phyloP scores from a whole-genome alignment of 73 alveolate genomes.

The Tetrahymena elliotti region DNA sequence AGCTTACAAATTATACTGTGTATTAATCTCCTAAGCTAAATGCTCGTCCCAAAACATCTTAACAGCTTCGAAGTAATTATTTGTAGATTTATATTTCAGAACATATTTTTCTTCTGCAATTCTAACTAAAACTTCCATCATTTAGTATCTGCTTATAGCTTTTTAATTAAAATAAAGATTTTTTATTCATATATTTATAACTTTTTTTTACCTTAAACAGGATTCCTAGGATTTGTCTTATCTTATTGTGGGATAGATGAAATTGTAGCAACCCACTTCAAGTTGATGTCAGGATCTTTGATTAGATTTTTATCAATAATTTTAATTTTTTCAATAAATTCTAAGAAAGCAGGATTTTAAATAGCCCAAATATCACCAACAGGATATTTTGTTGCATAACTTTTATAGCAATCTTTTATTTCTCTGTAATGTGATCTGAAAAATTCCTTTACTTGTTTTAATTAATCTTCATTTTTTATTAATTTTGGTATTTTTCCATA shows the following conservation, averaged over 20 bases:
- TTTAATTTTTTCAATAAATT: constrained; percentile 24
- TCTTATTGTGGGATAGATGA: not conserved
- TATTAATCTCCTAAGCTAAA: not conserved
- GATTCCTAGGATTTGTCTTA: not conserved
- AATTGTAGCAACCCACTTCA: not conserved
- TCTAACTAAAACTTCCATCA: constrained; percentile 42
- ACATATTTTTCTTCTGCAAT: constrained; percentile 31
- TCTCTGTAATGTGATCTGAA: constrained; percentile 14
- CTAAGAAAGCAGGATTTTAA: constrained; percentile 38
- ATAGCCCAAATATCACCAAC: constrained; percentile 45
- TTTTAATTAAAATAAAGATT: not conserved
- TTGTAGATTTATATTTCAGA: not conserved
- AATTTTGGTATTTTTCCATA: constrained; percentile 41
- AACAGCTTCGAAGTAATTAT: constrained; percentile 45
- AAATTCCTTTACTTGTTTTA: constrained; percentile 37
- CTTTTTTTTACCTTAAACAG: not conserved
- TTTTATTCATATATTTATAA: not conserved
- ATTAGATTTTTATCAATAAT: constrained; percentile 26
- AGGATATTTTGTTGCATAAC: constrained; percentile 38
- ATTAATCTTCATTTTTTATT: constrained; percentile 39
- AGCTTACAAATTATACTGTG: constrained; percentile 13
- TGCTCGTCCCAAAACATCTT: constrained; percentile 45
- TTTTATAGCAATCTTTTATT: constrained; percentile 46
- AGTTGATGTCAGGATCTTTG: not conserved
- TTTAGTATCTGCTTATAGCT: constrained; percentile 20